Conservation (phyloP, 352 stramenopile species). For the Globisporangium parvum region DNA sequence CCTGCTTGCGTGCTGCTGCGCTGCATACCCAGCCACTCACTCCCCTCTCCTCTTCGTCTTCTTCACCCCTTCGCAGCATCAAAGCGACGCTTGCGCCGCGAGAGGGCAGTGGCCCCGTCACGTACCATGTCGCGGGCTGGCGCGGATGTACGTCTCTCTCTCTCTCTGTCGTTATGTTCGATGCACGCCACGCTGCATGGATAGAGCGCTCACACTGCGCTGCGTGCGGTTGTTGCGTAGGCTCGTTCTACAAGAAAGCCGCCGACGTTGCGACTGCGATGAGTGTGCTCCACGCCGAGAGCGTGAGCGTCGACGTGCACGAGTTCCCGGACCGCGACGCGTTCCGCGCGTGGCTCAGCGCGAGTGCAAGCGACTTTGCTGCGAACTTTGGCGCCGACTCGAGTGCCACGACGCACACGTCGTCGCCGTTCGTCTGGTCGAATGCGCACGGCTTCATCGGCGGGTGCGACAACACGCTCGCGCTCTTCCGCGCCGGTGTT, state of each 20-base stretch:
- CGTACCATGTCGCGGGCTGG: constrained; percentile 72
- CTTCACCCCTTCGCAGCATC: constrained; percentile 20
- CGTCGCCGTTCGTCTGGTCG: constrained; percentile 75
- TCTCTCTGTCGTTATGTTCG: background rate
- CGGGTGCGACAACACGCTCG: constrained; percentile 59
- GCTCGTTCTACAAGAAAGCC: constrained; percentile 52
- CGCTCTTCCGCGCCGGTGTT: constrained; percentile 49
- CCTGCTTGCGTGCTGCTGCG: background rate
- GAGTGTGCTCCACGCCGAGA: constrained; percentile 55
- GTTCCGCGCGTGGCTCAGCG: constrained; percentile 51
- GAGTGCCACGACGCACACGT: constrained; percentile 40
- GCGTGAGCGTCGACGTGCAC: constrained; percentile 32
- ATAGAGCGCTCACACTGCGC: background rate
- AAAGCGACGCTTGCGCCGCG: constrained; percentile 26
- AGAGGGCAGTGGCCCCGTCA: constrained; percentile 19
- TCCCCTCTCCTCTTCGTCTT: background rate
- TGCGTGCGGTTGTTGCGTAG: constrained; percentile 8
- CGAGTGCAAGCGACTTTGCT: constrained; percentile 29
- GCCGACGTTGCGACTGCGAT: constrained; percentile 54
- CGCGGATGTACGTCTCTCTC: constrained; percentile 32
- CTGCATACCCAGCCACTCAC: background rate
- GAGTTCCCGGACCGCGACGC: constrained; percentile 52
- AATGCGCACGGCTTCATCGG: constrained; percentile 54
- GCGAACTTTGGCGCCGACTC: constrained; percentile 31
- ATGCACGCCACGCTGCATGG: background rate